Evolutionary conservation across 2,329 filamentous ascomycete species (phyloP).

Genomic region (Ilyonectria sp.): DNA sequence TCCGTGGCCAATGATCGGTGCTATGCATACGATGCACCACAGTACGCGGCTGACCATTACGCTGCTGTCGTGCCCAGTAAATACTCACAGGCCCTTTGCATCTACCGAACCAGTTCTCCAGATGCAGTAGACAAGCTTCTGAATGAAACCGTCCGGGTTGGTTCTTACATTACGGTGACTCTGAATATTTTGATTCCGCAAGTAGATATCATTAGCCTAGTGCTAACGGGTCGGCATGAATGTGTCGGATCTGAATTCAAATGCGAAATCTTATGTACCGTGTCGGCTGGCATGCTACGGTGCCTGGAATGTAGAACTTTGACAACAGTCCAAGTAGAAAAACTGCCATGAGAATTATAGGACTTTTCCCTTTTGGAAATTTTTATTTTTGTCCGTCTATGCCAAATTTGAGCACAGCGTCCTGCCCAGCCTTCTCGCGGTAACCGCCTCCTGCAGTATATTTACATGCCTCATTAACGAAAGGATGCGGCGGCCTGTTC

Average conservation of each 20-base stretch:
- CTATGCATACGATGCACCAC: background rate
- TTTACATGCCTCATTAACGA: slow-evolving; percentile 3
- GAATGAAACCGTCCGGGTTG: too few relatives aligned
- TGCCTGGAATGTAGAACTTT: background rate
- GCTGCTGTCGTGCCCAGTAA: too few relatives aligned
- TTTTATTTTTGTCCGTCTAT: background rate
- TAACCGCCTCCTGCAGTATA: slow-evolving; percentile 4
- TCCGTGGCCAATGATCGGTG: background rate
- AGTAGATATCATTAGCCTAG: too few relatives aligned
- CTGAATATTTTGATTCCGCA: too few relatives aligned
- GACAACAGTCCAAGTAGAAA: background rate
- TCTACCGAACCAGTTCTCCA: too few relatives aligned
- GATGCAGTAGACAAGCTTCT: too few relatives aligned
- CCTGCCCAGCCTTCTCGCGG: background rate
- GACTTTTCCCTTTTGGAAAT: background rate
- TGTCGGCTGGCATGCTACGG: background rate
- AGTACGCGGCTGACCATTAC: too few relatives aligned
- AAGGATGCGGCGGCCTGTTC: slow-evolving; percentile 6
- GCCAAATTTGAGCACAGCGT: slow-evolving; percentile 6
- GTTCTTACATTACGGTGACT: too few relatives aligned
- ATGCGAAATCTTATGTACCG: background rate
- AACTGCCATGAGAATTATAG: slow-evolving; percentile 1
- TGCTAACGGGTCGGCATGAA: too few relatives aligned
- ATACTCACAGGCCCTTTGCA: too few relatives aligned
- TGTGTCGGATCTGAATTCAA: background rate